Evolutionary conservation across 1,284 basidiomycete species (phyloP), one percentile per base, ranked within the genome.

Genomic region (Cronartium ribicola): DNA sequence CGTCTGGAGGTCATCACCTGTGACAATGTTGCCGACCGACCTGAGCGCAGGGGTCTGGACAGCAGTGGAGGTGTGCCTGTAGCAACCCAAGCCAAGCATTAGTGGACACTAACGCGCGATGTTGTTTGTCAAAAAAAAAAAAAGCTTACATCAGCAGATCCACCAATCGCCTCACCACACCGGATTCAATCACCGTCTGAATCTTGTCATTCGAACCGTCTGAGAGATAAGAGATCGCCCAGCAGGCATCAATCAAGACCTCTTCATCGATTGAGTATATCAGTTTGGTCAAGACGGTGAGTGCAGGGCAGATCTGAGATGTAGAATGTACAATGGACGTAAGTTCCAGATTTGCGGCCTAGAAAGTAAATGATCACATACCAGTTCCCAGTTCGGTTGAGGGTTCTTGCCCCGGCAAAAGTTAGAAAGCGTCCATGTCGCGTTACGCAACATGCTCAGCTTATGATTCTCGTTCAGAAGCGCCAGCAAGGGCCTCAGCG

Each of bases 141-240:
- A 40, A 17, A 4, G 63, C 59, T 36, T 17, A 71, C 69, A 97
- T 93, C 78, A 99, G 88, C 63, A 98, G 86, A 81, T 98, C 96
- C 44, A 99, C 96, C 77, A 99, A 88, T 79, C 96, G 89, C 82
- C 96, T 88, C 84, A 94, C 96, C 75, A 98, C 94, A 69, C 96
- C 96, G 20, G 91, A 92, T 84, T 98, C 96, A 79, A 99, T 98
- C 77, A 98, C 96, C 51, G 95, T 95, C 83, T 99, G 96, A 77
- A 99, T 99, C 86, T 99, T 99, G 84, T 99, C 96, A 82, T 97
- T 98, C 66, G 94, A 93, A 59, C 96, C 96, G 82, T 98, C 96
- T 1, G 96, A 98, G 44, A 99, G 89, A 84, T 99, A 99, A 39
- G 94, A 98, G 82, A 99, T 96, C 61, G 96, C 96, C 96, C 96